phyloP scores from a whole-genome alignment of 495 filamentous ascomycete genomes.

The Cercophora sp. region DNA sequence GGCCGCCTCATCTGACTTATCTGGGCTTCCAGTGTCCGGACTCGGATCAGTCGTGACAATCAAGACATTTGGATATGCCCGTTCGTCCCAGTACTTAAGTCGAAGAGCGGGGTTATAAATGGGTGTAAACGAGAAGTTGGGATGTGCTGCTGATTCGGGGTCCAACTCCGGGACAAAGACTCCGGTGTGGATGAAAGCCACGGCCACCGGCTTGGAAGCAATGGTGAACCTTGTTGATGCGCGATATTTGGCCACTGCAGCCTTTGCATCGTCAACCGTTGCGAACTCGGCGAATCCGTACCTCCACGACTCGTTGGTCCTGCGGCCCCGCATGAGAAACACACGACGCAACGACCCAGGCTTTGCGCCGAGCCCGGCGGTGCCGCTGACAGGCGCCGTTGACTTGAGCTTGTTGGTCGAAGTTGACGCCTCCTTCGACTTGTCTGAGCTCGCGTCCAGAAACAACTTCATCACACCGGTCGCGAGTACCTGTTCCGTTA shows the following conservation, averaged over 20 bases:
- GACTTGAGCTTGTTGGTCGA: slow-evolving; percentile 59
- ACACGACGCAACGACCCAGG: slow-evolving; percentile 74
- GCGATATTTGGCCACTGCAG: slow-evolving; percentile 68
- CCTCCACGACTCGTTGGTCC: slow-evolving; percentile 72
- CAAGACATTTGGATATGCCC: slow-evolving; percentile 67
- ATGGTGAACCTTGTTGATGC: slow-evolving; percentile 83
- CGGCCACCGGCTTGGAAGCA: slow-evolving; percentile 66
- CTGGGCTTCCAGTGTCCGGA: slow-evolving; percentile 27
- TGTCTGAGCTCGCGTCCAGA: slow-evolving; percentile 41
- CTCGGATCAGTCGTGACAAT: slow-evolving; percentile 49
- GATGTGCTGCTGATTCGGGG: slow-evolving; percentile 44
- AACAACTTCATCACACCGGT: slow-evolving; percentile 78
- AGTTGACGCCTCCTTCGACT: slow-evolving; percentile 35
- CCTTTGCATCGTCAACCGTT: slow-evolving; percentile 70
- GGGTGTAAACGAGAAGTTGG: slow-evolving; percentile 67
- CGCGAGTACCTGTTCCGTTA: slow-evolving; percentile 73
- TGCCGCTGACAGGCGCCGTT: slow-evolving; percentile 68
- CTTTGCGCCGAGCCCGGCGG: slow-evolving; percentile 65
- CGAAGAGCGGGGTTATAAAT: slow-evolving; percentile 64
- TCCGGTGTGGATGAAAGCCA: slow-evolving; percentile 80
- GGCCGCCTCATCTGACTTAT: slow-evolving; percentile 26
- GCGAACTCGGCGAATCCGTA: slow-evolving; percentile 90
- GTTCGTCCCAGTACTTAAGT: slow-evolving; percentile 82
- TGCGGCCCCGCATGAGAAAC: slow-evolving; percentile 71
- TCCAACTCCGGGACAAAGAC: slow-evolving; percentile 79